Evolutionary conservation across 2,329 filamentous ascomycete genomes (phyloP), one percentile per base, ranked within the genome.

Genomic region (Thelonectria discophora): DNA sequence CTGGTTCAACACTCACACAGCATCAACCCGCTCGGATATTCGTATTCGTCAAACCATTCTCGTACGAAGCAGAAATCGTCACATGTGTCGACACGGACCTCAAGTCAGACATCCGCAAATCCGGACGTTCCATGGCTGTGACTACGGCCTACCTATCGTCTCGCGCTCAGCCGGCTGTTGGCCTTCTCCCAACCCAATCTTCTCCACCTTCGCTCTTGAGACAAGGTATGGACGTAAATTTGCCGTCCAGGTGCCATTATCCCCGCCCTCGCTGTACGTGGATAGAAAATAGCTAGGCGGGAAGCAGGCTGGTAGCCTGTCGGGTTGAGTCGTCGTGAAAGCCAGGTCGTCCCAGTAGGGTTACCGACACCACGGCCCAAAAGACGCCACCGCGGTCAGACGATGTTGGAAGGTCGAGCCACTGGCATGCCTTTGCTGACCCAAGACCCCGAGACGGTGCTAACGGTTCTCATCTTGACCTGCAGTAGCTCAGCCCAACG

Each of bases 361-460:
- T 64, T 71, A 69, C 69, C 69, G 60, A 71, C 66, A 68, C 63
- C 61, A 55, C 62, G 67, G 67, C 62, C 51, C 65, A 62, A 64
- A 62, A 60, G 58, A 65, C 60, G 64, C 60, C 62, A 60, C 67
- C 47, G 37, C 57, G 55, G 54, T 58, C 62, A 61, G 57, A 55
- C 55, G 52, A 58, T 59, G 57, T 40, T 30, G 11, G 7, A 24
- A 32, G 45, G 46, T 56, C 46, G 51, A 60, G 45, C 53, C 63
- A 60, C 39, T 47, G 48, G 30, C 50, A 55, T 32, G 21, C 15
- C 34, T 48, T 21, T 34, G 34, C 32, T 21, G 34, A 51, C 24
- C 47, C 56, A 63, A 63, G 49, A 27, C 20, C 49, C 55, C 58
- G 62, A 63, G 58, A 45, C 56, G 54, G 61, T 65, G 58, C 56